Evolutionary conservation across 139 green algal species (phyloP).

Genomic region (Tetradesmus obliquus): DNA sequence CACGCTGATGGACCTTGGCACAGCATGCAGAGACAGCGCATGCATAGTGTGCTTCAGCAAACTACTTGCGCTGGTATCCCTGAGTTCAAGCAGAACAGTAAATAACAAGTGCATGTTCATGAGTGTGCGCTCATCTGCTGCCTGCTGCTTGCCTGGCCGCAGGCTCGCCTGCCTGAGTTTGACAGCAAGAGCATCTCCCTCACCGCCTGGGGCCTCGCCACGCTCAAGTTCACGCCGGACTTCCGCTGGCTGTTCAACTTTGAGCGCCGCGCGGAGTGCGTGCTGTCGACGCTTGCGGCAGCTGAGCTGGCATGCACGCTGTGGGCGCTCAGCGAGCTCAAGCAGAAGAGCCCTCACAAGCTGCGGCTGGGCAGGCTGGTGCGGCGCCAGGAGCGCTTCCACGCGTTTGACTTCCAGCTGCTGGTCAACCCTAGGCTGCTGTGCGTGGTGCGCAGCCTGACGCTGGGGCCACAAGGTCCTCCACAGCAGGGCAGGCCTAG

Average conservation of each 20-base stretch:
- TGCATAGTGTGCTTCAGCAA: not conserved
- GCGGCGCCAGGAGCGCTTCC: constrained; percentile 31
- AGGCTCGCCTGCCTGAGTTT: constrained; percentile 11
- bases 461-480: constrained; percentile 22
- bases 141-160: not conserved
- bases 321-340: constrained; percentile 47
- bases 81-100: no score
- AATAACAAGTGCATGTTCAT: no score
- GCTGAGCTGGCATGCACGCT: constrained; percentile 43
- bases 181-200: constrained; percentile 42
- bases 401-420: not conserved
- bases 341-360: constrained; percentile 21
- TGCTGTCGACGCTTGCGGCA: not conserved
- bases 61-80: no score
- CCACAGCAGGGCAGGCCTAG: not conserved
- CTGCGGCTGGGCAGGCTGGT: constrained; percentile 25
- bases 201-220: constrained; percentile 35
- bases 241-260: constrained; percentile 8
- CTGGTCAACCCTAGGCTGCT: constrained; percentile 27
- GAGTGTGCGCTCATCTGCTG: not conserved
- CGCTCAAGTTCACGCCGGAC: not conserved
- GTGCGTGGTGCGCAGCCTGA: constrained; percentile 29
- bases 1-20: no score
- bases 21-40: not conserved
- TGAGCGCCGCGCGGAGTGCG: constrained; percentile 16